Evolutionary conservation across 768 basidiomycete species (phyloP).

Genomic region (Amanita rubescens): DNA sequence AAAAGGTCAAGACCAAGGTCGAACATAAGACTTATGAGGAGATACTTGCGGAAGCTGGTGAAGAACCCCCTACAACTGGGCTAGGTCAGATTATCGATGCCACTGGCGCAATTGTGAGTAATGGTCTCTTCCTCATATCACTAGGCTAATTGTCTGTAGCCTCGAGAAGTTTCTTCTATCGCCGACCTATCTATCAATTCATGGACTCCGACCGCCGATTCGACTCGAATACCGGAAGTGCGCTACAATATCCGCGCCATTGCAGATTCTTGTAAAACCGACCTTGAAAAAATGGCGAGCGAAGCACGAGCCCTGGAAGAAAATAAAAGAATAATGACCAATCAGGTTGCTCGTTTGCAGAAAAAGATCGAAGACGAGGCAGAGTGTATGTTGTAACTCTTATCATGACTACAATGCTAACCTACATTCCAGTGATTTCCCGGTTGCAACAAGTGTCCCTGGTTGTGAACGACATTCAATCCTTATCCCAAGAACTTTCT

Average conservation of each 20-base stretch:
- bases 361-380: conserved; percentile 73
- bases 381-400: conserved; percentile 44
- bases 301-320: conserved; percentile 84
- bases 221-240: conserved; percentile 91
- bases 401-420: not conserved
- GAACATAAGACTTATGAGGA: conserved; percentile 98
- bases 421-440: conserved; percentile 51
- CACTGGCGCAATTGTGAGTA: conserved; percentile 80
- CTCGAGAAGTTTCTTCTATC: conserved; percentile 81
- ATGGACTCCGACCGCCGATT: conserved; percentile 86
- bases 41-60: conserved; percentile 81
- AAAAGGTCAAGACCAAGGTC: conserved; percentile 76
- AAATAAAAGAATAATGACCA: conserved; percentile 60
- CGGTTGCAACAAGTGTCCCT: conserved; percentile 73
- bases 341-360: conserved; percentile 64
- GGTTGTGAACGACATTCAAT: conserved; percentile 63
- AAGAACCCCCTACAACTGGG: conserved; percentile 43
- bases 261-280: conserved; percentile 70
- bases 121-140: conserved; percentile 2
- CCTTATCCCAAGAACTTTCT: conserved; percentile 55
- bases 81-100: conserved; percentile 93
- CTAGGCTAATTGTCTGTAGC: conserved; percentile 33
- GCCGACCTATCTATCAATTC: conserved; percentile 67
- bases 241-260: conserved; percentile 92
- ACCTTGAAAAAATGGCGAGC: conserved; percentile 81